Conservation (phyloP, 2,329 filamentous ascomycete genomes). For the Aspergillus tanneri region DNA sequence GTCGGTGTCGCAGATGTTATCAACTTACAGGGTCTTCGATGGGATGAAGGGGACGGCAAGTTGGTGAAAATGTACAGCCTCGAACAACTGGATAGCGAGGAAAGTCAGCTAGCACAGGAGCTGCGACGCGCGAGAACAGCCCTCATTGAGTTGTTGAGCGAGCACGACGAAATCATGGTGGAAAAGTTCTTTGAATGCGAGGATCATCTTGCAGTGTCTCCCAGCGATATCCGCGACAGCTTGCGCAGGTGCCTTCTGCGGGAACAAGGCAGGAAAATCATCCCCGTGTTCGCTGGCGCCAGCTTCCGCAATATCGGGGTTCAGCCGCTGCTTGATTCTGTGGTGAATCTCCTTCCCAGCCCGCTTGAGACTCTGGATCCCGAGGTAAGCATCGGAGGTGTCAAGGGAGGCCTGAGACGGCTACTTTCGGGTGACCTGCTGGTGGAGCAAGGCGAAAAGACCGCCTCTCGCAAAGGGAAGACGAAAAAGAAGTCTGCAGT, state of each 20-base stretch:
- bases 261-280: constrained; percentile 65
- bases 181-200: constrained; percentile 78
- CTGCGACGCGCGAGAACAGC: constrained; percentile 72
- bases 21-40: constrained; percentile 70
- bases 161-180: constrained; percentile 82
- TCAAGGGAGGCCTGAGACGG: constrained; percentile 54
- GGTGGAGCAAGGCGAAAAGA: constrained; percentile 35
- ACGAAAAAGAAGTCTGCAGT: constrained; percentile 43
- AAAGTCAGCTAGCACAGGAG: constrained; percentile 60
- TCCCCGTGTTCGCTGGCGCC: constrained; percentile 86
- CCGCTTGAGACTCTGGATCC: constrained; percentile 77
- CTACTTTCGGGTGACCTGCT: constrained; percentile 49
- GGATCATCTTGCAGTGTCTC: constrained; percentile 66
- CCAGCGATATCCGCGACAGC: constrained; percentile 66
- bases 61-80: constrained; percentile 57
- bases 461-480: constrained; percentile 38
- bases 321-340: constrained; percentile 83
- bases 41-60: constrained; percentile 68
- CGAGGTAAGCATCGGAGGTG: constrained; percentile 66
- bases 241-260: constrained; percentile 68
- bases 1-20: constrained; percentile 83
- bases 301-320: constrained; percentile 94
- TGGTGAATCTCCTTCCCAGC: constrained; percentile 82
- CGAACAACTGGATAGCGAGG: constrained; percentile 51
- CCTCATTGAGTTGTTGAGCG: constrained; percentile 79